Evolutionary conservation across 345 rosid genomes (phyloP).

Genomic region (Mallotus nudiflorus): DNA sequence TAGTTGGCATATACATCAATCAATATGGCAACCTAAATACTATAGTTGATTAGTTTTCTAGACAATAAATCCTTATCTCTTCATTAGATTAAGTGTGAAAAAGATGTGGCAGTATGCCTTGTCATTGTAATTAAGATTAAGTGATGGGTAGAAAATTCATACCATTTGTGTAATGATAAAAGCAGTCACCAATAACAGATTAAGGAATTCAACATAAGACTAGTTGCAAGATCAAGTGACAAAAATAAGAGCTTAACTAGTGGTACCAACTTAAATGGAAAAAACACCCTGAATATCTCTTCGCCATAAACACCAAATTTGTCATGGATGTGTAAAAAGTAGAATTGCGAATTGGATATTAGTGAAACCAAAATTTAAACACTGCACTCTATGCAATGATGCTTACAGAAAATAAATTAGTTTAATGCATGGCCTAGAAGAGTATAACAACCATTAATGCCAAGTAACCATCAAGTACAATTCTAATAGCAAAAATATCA

Average conservation of each 20-base stretch:
- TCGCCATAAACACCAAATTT: slow-evolving; percentile 14
- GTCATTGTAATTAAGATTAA: too few relatives aligned
- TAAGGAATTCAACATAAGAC: slow-evolving; percentile 32
- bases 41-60: not conserved
- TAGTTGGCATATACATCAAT: slow-evolving; percentile 33
- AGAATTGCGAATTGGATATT: not conserved
- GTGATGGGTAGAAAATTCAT: not conserved
- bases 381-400: not conserved
- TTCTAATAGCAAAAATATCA: slow-evolving; percentile 31
- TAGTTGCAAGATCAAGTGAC: slow-evolving; percentile 35
- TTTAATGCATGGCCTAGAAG: slow-evolving; percentile 27
- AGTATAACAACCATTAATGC: slow-evolving; percentile 30
- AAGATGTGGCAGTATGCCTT: too few relatives aligned
- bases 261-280: slow-evolving; percentile 34
- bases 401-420: slow-evolving; percentile 29
- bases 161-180: slow-evolving; percentile 34
- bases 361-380: not conserved
- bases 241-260: too few relatives aligned
- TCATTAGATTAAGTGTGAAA: not conserved
- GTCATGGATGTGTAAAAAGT: slow-evolving; percentile 16
- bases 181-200: slow-evolving; percentile 23
- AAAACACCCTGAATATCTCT: slow-evolving; percentile 18
- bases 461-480: slow-evolving; percentile 33
- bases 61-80: not conserved
- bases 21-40: slow-evolving; percentile 27